Conservation (phyloP, 306 rosid genomes). For the Vachellia pachyceras region DNA sequence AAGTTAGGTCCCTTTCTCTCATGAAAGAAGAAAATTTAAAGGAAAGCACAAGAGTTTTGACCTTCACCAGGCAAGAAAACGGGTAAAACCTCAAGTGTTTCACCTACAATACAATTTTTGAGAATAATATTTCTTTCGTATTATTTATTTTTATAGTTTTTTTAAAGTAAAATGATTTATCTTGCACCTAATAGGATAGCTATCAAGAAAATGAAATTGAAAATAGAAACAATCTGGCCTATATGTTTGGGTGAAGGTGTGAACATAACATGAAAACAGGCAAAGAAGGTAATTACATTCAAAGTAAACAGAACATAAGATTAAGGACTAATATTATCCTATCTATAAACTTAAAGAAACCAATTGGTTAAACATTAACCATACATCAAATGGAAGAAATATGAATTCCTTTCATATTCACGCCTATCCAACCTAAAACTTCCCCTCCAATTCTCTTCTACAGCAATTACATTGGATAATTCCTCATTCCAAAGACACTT, state of each 20-base stretch:
- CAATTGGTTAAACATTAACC: background rate
- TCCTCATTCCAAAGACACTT: background rate
- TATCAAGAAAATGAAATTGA: background rate
- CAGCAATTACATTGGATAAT: background rate
- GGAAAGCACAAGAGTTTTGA: background rate
- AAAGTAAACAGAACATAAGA: background rate
- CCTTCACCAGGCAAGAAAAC: background rate
- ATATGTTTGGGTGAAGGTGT: background rate
- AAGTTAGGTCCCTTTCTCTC: background rate
- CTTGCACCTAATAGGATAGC: background rate
- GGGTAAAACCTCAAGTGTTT: background rate
- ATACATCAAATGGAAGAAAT: background rate
- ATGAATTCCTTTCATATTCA: background rate
- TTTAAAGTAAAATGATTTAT: background rate
- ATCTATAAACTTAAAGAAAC: background rate
- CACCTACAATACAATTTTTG: background rate
- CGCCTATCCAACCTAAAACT: background rate
- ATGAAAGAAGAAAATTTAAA: constrained; percentile 16
- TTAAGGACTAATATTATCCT: background rate
- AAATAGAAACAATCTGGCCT: background rate
- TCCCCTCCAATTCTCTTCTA: background rate
- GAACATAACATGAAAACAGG: background rate
- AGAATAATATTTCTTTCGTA: background rate
- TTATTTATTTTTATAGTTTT: background rate
- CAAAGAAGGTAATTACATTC: background rate